Base-by-base conservation (phyloP, 78 protist genomes). In the Dictyostelium capitatum region DNA sequence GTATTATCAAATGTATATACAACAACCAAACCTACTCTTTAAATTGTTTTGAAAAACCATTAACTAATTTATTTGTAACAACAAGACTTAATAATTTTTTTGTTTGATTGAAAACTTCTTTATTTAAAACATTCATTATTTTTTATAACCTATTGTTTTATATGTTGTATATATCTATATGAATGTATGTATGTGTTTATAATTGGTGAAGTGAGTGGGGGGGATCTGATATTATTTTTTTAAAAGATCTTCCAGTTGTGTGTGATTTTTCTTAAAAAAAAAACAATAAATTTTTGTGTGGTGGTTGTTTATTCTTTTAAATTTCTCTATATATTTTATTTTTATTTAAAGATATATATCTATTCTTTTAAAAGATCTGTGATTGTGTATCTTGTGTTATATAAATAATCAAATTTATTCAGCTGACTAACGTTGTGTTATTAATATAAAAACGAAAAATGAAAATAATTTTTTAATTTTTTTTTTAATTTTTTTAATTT, bases 91-190 rank as follows among this genome's bases (percentile, higher is more conserved):
- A 32, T 10, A 84, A 14, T 15, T 37, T 12, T 56, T 56, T 28
- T 30, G 79, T 50, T 28, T 62, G 59, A 28, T 72, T 72, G 65
- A 84, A 84, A 7, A 75, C 25, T 28, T 84, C 92, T 74, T 74
- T 84, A 32, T 84, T 84, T n/a, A 83, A 54, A 28, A 48, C 32
- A 2, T 30, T 54, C 81, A 32, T 83, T 50, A 1, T 51, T 25
- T 28, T 8, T 51, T 77, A n/a, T 17, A 20, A 28, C 50, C 56
- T 46, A 46, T 1, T 50, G 23, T 75, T 50, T 17, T 17, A 6
- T 72, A 6, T 72, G 47, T 19, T n/a, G 32, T 41, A 72, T 41
- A 0, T 30, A 37, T 14, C 20, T 28, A 47, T 69, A 51, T 20
- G 23, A 23, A 19, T 62, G 11, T 25, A 6, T 62, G 10, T 62